A percentile compares a stretch with the other conserved stretches of the same genome.
Conservation (phyloP, 331 rosid genomes). For the Pyrus hybrid region DNA sequence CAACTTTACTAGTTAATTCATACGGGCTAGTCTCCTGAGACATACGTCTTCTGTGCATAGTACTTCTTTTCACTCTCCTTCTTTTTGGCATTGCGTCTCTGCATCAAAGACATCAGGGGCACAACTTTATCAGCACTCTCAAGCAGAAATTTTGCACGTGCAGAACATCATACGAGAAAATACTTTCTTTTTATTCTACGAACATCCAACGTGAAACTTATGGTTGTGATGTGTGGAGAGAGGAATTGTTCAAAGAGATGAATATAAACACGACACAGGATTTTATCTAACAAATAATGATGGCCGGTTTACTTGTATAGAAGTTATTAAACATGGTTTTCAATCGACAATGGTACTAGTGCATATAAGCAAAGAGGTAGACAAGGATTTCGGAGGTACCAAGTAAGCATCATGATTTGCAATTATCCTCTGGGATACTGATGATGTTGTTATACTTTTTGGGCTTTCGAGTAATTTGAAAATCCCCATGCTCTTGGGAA, state of each 20-base stretch:
- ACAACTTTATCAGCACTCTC: not conserved
- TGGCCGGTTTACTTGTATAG: not conserved
- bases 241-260: not conserved
- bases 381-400: conserved; percentile 29
- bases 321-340: not conserved
- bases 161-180: not conserved
- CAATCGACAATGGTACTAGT: not conserved
- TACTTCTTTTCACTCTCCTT: conserved; percentile 71
- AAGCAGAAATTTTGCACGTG: not conserved
- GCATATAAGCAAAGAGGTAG: not conserved
- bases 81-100: conserved; percentile 94
- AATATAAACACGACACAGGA: too few species aligned
- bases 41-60: conserved; percentile 68
- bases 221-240: not conserved
- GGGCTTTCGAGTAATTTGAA: conserved; percentile 88
- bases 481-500: conserved; percentile 83
- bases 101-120: conserved; percentile 15
- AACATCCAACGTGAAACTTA: not conserved
- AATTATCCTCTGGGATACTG: conserved; percentile 83
- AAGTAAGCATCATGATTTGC: conserved; percentile 87
- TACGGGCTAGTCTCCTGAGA: conserved; percentile 63
- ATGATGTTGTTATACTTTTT: conserved; percentile 59
- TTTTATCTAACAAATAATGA: not conserved
- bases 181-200: not conserved
- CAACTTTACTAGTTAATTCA: not conserved